These are phyloP conservation scores for Purshia tridentata DNA, from an alignment of 306 rosid species.

Conservation along the genomic window DNA sequence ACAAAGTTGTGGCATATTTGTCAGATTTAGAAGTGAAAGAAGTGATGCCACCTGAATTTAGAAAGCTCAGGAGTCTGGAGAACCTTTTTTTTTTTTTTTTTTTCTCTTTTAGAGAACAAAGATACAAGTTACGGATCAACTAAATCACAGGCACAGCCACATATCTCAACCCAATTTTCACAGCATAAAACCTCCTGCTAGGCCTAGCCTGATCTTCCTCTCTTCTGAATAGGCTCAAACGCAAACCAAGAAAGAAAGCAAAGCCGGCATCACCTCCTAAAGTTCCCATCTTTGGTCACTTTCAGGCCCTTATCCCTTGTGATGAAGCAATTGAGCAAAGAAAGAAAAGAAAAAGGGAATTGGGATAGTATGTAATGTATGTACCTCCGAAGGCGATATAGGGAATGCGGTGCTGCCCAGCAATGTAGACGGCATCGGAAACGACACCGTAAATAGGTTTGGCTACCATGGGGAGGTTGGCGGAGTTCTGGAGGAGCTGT, in stretches of 20 bases:
- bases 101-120: too few species aligned
- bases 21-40: not conserved
- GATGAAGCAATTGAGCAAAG: not conserved
- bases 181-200: too few species aligned
- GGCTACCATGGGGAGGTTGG: conserved; percentile 89
- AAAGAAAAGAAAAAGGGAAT: not conserved
- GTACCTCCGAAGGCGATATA: conserved; percentile 84
- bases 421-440: conserved; percentile 70
- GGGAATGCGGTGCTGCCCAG: conserved; percentile 85
- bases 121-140: too few species aligned
- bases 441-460: conserved; percentile 80
- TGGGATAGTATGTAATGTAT: not conserved
- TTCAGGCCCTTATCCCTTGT: too few species aligned
- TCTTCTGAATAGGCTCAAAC: too few species aligned
- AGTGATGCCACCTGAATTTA: not conserved
- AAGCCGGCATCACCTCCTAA: too few species aligned
- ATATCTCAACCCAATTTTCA: too few species aligned
- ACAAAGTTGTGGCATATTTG: not conserved
- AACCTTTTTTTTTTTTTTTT: too few species aligned
- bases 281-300: too few species aligned
- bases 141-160: too few species aligned
- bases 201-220: too few species aligned
- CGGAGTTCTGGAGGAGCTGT: conserved; percentile 79
- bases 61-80: not conserved
- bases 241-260: too few species aligned